Percentiles rank a stretch among this genome's conserved stretches.
Conservation (phyloP, 768 basidiomycete species). For the Suillus alpinus region DNA sequence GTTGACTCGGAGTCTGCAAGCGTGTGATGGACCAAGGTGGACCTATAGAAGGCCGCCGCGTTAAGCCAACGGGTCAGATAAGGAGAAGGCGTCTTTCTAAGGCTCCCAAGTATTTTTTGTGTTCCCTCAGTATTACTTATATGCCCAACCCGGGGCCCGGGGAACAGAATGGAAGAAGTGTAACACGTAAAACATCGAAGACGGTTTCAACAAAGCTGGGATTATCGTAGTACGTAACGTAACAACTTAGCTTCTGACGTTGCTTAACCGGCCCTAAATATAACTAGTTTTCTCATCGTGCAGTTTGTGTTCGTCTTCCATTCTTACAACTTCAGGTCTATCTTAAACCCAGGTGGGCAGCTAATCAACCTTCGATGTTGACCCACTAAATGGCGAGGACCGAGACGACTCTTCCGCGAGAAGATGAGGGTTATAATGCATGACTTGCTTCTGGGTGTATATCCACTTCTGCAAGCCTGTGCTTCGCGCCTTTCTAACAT, state of each 20-base stretch:
- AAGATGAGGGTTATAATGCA: conserved; percentile 72
- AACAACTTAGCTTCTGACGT: background rate
- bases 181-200: background rate
- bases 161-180: background rate
- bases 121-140: background rate
- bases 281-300: background rate
- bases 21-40: background rate
- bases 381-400: conserved; percentile 77
- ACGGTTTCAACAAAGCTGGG: background rate
- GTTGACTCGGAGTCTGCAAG: background rate
- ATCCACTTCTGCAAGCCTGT: conserved; percentile 21
- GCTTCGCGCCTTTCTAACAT: conserved; percentile 51
- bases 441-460: conserved; percentile 27
- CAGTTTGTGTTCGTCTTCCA: conserved; percentile 17
- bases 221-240: background rate
- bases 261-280: conserved; percentile 27
- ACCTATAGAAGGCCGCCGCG: background rate
- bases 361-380: conserved; percentile 37
- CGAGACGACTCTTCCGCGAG: conserved; percentile 45
- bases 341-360: conserved; percentile 68
- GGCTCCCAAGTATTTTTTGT: background rate
- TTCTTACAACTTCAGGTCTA: conserved; percentile 56
- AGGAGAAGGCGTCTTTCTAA: background rate
- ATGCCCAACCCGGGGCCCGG: background rate
- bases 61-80: background rate